phyloP scores from a whole-genome alignment of 2,329 filamentous ascomycete species.

The Sporothrix phasma region DNA sequence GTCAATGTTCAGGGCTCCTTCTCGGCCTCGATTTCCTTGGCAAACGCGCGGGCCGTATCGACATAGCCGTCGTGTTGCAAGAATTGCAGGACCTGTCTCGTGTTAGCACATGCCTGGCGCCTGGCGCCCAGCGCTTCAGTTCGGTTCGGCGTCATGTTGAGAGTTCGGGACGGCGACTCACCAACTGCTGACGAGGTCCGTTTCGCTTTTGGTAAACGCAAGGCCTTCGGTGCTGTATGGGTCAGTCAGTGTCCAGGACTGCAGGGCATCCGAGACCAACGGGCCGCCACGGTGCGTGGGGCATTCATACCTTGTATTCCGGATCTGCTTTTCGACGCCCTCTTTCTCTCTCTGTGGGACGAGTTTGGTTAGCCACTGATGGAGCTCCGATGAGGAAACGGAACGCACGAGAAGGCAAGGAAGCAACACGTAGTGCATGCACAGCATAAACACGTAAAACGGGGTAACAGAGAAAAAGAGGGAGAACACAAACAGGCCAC shows the following conservation, averaged over 20 bases:
- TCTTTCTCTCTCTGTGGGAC: slow-evolving; percentile 46
- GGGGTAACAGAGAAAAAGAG: neutral
- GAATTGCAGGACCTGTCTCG: slow-evolving; percentile 57
- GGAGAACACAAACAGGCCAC: neutral
- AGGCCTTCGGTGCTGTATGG: slow-evolving; percentile 45
- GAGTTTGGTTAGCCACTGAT: neutral
- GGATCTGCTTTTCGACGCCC: slow-evolving; percentile 52
- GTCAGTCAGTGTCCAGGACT: neutral
- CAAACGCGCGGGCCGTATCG: slow-evolving; percentile 82
- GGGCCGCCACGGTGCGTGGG: no score
- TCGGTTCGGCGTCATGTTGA: no score
- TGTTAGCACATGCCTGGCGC: neutral
- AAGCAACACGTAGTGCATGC: neutral
- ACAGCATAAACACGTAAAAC: neutral
- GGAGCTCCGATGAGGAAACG: neutral
- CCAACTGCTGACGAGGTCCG: slow-evolving; percentile 71
- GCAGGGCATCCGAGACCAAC: no score
- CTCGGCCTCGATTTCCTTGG: slow-evolving; percentile 67
- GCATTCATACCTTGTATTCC: slow-evolving; percentile 31
- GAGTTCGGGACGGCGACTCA: neutral
- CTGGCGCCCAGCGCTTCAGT: no score
- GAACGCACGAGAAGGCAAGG: neutral
- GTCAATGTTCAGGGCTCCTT: slow-evolving; percentile 56
- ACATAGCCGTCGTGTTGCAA: slow-evolving; percentile 92
- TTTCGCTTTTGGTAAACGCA: slow-evolving; percentile 58